These are phyloP conservation scores for Intubia oerlemansii DNA, from an alignment of 2,329 filamentous ascomycete species.

Conservation along the genomic window DNA sequence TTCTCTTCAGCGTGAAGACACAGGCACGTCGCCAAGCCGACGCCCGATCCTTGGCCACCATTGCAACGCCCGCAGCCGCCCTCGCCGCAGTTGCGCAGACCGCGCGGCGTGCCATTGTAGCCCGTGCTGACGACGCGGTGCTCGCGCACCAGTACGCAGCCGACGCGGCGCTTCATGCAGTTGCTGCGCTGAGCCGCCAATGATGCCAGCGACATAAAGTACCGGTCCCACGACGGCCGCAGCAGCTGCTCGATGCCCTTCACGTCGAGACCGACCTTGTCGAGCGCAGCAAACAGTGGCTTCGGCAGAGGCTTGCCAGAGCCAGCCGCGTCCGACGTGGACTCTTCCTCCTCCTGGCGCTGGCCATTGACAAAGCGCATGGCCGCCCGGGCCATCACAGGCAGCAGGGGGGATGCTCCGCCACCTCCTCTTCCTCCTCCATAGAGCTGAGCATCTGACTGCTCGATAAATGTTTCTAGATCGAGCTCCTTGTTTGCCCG, in stretches of 20 bases:
- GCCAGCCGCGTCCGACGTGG: too few species aligned
- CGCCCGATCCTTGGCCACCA: constrained; percentile 44
- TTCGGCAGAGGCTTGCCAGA: too few species aligned
- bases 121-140: constrained; percentile 82
- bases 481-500: constrained; percentile 4
- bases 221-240: constrained; percentile 83
- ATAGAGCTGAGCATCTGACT: constrained; percentile 60
- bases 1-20: constrained; percentile 99
- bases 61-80: constrained; percentile 86
- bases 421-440: constrained; percentile 23
- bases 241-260: constrained; percentile 39
- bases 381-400: constrained; percentile 61
- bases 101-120: constrained; percentile 92
- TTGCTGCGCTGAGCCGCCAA: constrained; percentile 80
- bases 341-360: constrained; percentile 25
- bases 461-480: constrained; percentile 27
- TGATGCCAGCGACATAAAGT: constrained; percentile 94
- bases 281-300: constrained; percentile 51
- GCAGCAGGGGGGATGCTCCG: constrained; percentile 34
- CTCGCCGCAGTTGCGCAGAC: constrained; percentile 75
- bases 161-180: constrained; percentile 95
- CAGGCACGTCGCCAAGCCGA: constrained; percentile 64
- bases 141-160: constrained; percentile 75
- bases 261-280: constrained; percentile 55
- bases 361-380: constrained; percentile 62